Evolutionary conservation across 495 filamentous ascomycete species (phyloP).

Genomic region (Podospora conica): DNA sequence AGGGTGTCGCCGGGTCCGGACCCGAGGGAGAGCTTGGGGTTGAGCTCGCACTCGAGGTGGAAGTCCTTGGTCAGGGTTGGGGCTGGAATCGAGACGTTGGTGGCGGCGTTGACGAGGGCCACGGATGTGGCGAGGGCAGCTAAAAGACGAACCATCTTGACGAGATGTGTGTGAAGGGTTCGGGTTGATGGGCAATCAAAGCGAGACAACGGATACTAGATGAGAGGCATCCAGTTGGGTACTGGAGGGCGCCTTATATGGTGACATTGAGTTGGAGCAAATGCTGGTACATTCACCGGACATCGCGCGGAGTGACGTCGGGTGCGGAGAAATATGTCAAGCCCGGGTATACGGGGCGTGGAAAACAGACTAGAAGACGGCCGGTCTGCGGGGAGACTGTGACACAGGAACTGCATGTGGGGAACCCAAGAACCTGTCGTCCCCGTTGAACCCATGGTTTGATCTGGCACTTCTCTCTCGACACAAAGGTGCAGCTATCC

Average conservation of each 20-base stretch:
- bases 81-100: neutral
- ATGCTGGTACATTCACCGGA: neutral
- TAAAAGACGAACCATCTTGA: neutral
- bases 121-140: neutral
- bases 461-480: neutral
- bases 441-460: neutral
- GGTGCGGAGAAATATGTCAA: neutral
- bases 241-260: neutral
- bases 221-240: neutral
- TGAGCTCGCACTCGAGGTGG: conserved; percentile 10
- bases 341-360: neutral
- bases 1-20: conserved; percentile 1
- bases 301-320: neutral
- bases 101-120: neutral
- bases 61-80: conserved; percentile 11
- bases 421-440: neutral
- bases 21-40: conserved; percentile 4
- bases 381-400: neutral
- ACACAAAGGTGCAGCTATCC: neutral
- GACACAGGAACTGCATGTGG: neutral
- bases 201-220: neutral
- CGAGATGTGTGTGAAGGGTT: neutral
- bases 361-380: neutral
- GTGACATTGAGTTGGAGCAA: neutral
- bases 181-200: neutral